phyloP scores from a whole-genome alignment of 768 basidiomycete genomes.

The Lyophyllum shimeji region DNA sequence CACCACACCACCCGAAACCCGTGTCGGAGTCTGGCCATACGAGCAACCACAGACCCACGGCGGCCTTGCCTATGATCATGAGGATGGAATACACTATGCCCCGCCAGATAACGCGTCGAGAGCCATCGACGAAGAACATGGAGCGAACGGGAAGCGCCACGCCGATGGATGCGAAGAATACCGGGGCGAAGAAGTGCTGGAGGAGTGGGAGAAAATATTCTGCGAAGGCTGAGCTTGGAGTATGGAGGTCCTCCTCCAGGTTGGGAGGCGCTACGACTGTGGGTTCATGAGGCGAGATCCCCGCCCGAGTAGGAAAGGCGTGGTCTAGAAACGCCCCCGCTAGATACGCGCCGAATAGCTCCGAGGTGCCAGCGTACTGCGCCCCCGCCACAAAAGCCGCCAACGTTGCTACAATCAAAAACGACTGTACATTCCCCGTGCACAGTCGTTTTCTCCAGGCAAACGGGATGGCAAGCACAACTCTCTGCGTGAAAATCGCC shows the following conservation, averaged over 20 bases:
- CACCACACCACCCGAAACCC: constrained; percentile 15
- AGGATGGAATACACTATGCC: constrained; percentile 57
- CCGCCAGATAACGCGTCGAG: constrained; percentile 43
- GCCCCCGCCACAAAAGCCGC: constrained; percentile 47
- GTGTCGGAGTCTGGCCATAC: constrained; percentile 26
- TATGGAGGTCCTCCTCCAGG: neutral
- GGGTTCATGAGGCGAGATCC: neutral
- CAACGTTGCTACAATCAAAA: constrained; percentile 36
- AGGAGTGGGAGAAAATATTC: constrained; percentile 36
- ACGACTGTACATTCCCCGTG: constrained; percentile 24
- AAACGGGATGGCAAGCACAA: neutral
- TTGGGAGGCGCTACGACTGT: neutral
- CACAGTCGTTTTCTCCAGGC: constrained; percentile 8
- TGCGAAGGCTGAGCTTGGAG: constrained; percentile 19
- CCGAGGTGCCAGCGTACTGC: constrained; percentile 55
- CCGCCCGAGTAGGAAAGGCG: neutral
- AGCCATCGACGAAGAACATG: constrained; percentile 37
- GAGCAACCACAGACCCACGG: constrained; percentile 46
- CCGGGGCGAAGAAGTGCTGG: constrained; percentile 47
- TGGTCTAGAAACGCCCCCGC: constrained; percentile 37
- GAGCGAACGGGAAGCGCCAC: constrained; percentile 46
- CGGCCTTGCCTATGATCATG: constrained; percentile 56
- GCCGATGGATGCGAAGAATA: constrained; percentile 72
- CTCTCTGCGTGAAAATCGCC: constrained; percentile 19
- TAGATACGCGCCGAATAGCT: constrained; percentile 63